Base-by-base conservation (phyloP, 345 rosid species). In the Brassica carinata region DNA sequence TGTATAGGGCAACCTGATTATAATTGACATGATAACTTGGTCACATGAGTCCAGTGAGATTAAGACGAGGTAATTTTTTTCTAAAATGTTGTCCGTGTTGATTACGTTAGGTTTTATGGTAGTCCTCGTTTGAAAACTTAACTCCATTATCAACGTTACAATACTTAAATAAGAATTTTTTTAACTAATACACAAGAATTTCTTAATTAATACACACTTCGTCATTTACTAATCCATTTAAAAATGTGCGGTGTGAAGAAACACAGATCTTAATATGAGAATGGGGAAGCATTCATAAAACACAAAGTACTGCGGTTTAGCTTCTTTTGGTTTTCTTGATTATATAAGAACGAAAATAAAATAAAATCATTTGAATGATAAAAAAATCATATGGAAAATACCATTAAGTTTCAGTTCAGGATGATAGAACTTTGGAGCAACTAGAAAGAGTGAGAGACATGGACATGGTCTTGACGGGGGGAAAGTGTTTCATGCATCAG, bases 401-500 rank as follows among this genome's bases (percentile, higher is more conserved):
- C 38, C 13, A 40, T 40, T 40, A 40, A 34, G 3, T 40, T 40
- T 40, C 3, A 40, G 11, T 40, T 40, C 2, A 40, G 45, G 45
- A 40, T 34, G 7, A 34, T 34, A 34, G 38, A 7, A 33, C 36
- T 33, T 33, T 76, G 67, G 73, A 67, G 67, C 48, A 64, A 75
- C 14, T 57, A 30, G 48, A 30, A 43, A 76, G 30, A 29, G 31
- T 27, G 18, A 38, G 30, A 58, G 31, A 38, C 62, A 59, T 40
- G 30, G 61, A 77, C 51, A 68, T 77, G 69, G 40, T 69, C 69
- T 45, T 19, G 34, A 14, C 4, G 34, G 5, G 5, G 27, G 9
- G 14, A 61, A 61, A 48, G 17, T 30, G 34, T 43, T 69, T 77
- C 80, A 69, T 30, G 51, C 38, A 69, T 38, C 18, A 3, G 67